phyloP scores from a whole-genome alignment of 306 rosid species.

The Quercus robur region DNA sequence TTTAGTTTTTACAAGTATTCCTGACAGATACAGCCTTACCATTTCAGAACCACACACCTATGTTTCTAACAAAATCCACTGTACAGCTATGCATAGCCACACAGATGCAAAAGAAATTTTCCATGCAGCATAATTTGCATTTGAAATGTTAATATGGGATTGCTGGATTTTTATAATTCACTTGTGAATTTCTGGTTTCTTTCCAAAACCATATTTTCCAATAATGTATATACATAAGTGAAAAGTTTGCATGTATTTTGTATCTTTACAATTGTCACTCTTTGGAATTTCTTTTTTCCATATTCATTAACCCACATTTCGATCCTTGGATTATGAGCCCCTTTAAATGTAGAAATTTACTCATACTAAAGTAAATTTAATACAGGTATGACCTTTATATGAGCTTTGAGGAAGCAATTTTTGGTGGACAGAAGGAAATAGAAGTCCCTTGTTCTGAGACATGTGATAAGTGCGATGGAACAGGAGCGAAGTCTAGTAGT shows the following conservation, averaged over 20 bases:
- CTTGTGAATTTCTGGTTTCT: neutral
- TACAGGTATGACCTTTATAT: constrained; percentile 73
- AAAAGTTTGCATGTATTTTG: neutral
- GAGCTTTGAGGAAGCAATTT: constrained; percentile 89
- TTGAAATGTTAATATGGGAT: neutral
- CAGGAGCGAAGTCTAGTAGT: constrained; percentile 73
- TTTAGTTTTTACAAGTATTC: neutral
- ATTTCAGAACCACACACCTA: neutral
- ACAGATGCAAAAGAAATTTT: neutral
- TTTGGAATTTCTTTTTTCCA: neutral
- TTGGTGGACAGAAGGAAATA: constrained; percentile 69
- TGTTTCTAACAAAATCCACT: neutral
- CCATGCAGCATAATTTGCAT: neutral
- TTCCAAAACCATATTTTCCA: neutral
- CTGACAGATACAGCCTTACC: neutral
- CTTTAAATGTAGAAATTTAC: neutral
- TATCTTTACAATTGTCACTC: neutral
- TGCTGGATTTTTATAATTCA: neutral
- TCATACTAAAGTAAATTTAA: neutral
- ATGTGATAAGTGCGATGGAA: constrained; percentile 73
- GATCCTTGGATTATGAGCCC: neutral
- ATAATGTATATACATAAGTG: neutral
- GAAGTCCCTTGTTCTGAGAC: constrained; percentile 65
- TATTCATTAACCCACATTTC: neutral
- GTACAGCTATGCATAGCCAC: neutral